Conservation (phyloP, 2,329 filamentous ascomycete genomes). For the Bipolaris cookei region DNA sequence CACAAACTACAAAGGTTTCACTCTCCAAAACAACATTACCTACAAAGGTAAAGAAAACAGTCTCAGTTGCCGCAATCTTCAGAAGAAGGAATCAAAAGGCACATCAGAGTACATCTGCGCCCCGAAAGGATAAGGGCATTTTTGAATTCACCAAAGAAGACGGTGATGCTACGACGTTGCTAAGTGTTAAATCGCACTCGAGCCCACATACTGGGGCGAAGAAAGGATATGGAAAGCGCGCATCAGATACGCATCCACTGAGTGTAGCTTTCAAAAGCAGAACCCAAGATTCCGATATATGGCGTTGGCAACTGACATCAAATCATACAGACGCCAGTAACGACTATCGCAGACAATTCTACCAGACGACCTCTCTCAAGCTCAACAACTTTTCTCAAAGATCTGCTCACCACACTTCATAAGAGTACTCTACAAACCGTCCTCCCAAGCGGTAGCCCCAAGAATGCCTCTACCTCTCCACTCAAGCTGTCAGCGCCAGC, state of each 20-base stretch:
- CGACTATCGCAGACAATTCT: slow-evolving; percentile 36
- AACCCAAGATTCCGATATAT: neutral
- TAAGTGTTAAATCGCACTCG: slow-evolving; percentile 8
- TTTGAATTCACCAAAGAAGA: neutral
- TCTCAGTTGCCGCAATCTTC: slow-evolving; percentile 39
- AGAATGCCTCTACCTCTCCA: slow-evolving; percentile 6
- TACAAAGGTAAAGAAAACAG: slow-evolving; percentile 12
- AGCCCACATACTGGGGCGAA: slow-evolving; percentile 20
- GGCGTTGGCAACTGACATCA: slow-evolving; percentile 11
- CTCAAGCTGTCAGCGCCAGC: slow-evolving; percentile 25
- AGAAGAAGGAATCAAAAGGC: slow-evolving; percentile 22
- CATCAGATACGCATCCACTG: slow-evolving; percentile 30
- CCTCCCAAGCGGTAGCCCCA: slow-evolving; percentile 8
- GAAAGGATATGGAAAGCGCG: slow-evolving; percentile 8
- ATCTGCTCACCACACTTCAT: slow-evolving; percentile 18
- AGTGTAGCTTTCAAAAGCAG: slow-evolving; percentile 39
- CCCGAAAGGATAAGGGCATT: neutral
- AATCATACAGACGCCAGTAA: slow-evolving; percentile 31
- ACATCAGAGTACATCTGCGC: slow-evolving; percentile 6
- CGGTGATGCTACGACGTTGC: neutral
- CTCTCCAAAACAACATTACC: slow-evolving; percentile 1
- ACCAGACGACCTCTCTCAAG: slow-evolving; percentile 20
- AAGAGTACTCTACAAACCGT: slow-evolving; percentile 22
- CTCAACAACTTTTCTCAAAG: slow-evolving; percentile 31
- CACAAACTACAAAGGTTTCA: neutral